Conservation (phyloP, 1,139 yeast species). For the Oligophagozyma castellii region DNA sequence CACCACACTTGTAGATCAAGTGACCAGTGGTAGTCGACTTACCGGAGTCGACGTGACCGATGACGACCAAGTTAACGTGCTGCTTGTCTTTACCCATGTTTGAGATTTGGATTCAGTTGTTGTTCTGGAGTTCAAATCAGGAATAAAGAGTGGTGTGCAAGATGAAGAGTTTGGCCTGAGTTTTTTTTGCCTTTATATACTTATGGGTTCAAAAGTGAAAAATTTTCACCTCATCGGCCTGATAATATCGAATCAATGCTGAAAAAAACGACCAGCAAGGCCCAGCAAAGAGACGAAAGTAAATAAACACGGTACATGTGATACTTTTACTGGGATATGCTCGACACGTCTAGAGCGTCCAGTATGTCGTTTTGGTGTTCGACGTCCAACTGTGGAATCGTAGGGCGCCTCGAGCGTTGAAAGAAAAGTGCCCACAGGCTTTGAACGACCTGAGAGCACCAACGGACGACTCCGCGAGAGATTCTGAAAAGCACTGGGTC, state of each 20-base stretch:
- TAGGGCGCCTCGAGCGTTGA: conserved; percentile 1
- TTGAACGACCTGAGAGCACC: too few relatives aligned
- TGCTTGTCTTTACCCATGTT: conserved; percentile 70
- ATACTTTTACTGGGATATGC: too few relatives aligned
- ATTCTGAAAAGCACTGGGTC: too few relatives aligned
- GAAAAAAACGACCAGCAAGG: too few relatives aligned
- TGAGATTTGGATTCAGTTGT: conserved; percentile 1
- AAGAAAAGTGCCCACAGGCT: conserved; percentile 3
- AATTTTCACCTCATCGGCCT: too few relatives aligned
- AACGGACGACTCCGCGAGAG: too few relatives aligned
- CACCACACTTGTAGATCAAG: conserved; percentile 90
- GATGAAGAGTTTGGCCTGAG: too few relatives aligned
- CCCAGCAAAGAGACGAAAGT: too few relatives aligned
- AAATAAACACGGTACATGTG: too few relatives aligned
- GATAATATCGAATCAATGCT: too few relatives aligned
- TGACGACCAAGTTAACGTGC: conserved; percentile 96
- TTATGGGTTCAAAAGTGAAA: too few relatives aligned
- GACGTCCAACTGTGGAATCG: conserved; percentile 15
- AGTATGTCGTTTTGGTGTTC: conserved; percentile 21
- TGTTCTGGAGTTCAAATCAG: not conserved
- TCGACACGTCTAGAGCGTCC: conserved; percentile 21
- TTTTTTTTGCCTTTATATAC: too few relatives aligned
- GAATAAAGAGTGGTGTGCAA: not conserved
- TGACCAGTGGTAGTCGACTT: conserved; percentile 98
- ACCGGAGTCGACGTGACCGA: conserved; percentile 99